Evolutionary conservation across 1,139 yeast genomes (phyloP), one percentile per base, ranked within the genome.

Genomic region (Candida gigantensis): DNA sequence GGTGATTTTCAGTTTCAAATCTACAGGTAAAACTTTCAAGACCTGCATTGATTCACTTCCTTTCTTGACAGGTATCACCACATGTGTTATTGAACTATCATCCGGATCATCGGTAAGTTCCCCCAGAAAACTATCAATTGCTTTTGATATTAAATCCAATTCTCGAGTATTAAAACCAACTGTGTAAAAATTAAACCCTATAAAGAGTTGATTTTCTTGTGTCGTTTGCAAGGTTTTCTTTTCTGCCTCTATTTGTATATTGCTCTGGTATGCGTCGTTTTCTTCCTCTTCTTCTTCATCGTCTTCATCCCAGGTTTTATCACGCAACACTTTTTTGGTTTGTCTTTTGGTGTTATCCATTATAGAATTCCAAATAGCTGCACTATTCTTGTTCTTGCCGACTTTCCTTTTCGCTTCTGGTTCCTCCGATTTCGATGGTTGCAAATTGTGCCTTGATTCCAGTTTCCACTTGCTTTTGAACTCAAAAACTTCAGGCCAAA

Each of bases 321-420:
- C 57, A 18, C 50, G 53, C 2, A 43, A 43, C 13, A 45, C 33
- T 23, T 49, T 47, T 21, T 51, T 42, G 3, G 49, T 41, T 12
- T 45, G 42, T 5, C 43, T 50, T 19, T 44, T 55, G 3, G 60
- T 52, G 11, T 57, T 60, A 15, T 54, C 60, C 81, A 78, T 74
- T 6, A 78, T 68, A 2, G 79, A 68, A 33, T 67, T 60, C 83
- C 83, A 78, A 9, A 76, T 57, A 19, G 55, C 47, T 11, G 57
- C 42, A 35, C 56, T 56, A 36, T 58, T 57, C 36, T 51, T 39
- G 24, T 32, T 39, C 9, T 24, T 37, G 1, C 30, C 13, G n/a
- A 13, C 25, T 21, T 36, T 42, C 33, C 60, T 53, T 35, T 52
- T 28, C 17, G 32, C n/a, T 39, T 37, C 35, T 11, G 37, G 33